Percentiles rank a stretch among this genome's conserved stretches.
Evolutionary conservation across 768 basidiomycete genomes (phyloP).

Genomic region (Phlebiopsis gigantea): DNA sequence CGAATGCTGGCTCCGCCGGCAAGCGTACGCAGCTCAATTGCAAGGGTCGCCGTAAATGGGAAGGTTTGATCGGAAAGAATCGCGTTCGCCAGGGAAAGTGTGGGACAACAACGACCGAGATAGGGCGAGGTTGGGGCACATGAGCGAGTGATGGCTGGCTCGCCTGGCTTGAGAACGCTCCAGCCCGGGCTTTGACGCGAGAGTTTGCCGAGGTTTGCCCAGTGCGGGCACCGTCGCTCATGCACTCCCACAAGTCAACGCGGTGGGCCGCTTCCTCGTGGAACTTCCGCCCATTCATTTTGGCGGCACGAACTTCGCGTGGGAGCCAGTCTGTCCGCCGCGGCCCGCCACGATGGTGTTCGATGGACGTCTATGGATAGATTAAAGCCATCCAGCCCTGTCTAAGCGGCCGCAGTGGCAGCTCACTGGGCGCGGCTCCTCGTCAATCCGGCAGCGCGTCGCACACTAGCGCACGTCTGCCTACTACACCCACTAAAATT

Average conservation of each 20-base stretch:
- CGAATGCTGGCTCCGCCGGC: neutral
- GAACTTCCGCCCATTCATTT: neutral
- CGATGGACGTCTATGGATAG: slow-evolving; percentile 7
- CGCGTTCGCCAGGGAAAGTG: neutral
- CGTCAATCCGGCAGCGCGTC: neutral
- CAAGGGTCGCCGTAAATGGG: neutral
- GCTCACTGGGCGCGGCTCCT: neutral
- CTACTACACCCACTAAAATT: neutral
- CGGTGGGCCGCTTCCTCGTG: neutral
- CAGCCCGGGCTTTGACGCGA: neutral
- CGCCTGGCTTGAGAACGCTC: neutral
- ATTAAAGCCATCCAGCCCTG: neutral
- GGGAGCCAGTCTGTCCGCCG: neutral
- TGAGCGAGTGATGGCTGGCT: neutral
- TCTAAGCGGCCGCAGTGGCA: neutral
- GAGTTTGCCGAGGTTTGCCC: neutral
- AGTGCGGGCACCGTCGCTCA: neutral
- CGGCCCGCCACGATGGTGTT: slow-evolving; percentile 4
- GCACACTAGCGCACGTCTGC: neutral
- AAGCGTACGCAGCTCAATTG: neutral
- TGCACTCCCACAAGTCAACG: neutral
- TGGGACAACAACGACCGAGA: neutral
- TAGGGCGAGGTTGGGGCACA: neutral
- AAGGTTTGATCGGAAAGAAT: neutral
- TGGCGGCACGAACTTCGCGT: neutral